Percentiles rank a stretch among this genome's conserved stretches.
These are phyloP conservation scores for Boletus calvinii DNA, from an alignment of 1,284 basidiomycete genomes.

Conservation along the genomic window DNA sequence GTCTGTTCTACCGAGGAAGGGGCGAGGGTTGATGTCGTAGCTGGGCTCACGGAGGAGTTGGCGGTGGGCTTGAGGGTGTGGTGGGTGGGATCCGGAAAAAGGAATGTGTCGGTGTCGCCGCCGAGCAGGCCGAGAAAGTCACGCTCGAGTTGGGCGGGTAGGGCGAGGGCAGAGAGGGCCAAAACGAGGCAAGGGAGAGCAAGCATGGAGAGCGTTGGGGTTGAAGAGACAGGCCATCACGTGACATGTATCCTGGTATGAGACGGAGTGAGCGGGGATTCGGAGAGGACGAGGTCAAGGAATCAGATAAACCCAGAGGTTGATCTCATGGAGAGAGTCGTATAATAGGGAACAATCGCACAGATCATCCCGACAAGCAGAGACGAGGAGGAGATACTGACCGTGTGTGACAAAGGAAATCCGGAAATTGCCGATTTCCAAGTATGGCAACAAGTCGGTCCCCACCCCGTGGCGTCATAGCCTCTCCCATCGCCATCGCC, in stretches of 20 bases:
- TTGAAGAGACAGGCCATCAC: background rate
- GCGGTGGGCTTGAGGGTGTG: background rate
- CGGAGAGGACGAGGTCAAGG: background rate
- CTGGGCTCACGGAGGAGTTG: background rate
- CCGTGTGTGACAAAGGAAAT: background rate
- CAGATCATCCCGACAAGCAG: slow-evolving; percentile 36
- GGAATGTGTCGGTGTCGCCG: background rate
- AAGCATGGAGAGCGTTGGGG: background rate
- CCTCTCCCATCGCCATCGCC: slow-evolving; percentile 5
- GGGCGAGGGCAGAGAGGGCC: slow-evolving; percentile 3
- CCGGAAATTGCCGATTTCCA: slow-evolving; percentile 12
- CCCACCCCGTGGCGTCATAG: slow-evolving; percentile 16
- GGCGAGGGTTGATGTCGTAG: background rate
- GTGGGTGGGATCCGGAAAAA: background rate
- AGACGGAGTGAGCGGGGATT: background rate
- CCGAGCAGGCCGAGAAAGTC: slow-evolving; percentile 22
- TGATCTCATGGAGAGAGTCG: slow-evolving; percentile 43
- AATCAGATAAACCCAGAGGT: slow-evolving; percentile 43
- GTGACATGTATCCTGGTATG: background rate
- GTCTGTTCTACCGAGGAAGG: background rate
- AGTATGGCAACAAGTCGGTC: background rate
- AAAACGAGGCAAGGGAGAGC: slow-evolving; percentile 1
- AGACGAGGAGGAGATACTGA: background rate
- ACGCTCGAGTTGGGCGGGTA: slow-evolving; percentile 1
- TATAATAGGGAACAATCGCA: slow-evolving; percentile 55